Base-by-base conservation (phyloP, 164 flowering plant genomes). In the Cinnamomum chago region DNA sequence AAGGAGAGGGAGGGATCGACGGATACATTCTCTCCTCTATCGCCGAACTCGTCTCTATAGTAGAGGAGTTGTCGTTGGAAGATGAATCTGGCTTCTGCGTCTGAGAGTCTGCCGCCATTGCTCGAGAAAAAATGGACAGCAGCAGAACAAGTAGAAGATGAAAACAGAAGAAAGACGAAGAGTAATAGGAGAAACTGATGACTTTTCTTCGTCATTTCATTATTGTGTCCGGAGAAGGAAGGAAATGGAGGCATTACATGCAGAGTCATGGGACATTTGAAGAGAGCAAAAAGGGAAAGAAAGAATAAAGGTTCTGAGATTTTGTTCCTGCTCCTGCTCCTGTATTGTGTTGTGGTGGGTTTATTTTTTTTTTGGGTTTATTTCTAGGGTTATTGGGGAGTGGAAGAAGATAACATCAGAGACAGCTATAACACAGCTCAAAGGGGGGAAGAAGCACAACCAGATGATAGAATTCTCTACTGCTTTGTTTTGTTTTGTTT, bases 21-120 rank as follows among this genome's bases (percentile, higher is more conserved):
- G 0, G 82, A 75, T 6, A 87, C 88, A 0, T 81, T 75, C 79
- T 89, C 92, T 7, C 90, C 92, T 52, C 90, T 47, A 77, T 91
- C 92, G 11, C 88, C 90, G 62, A 82, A 84, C 83, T 88, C 90
- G 67, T 90, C 97, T 40, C 86, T 74, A 88, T 89, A 88, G 84
- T 88, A 90, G 22, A 91, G 86, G 1, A 97, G 79, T 10, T 88
- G 89, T 33, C 65, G 76, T 6, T 20, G 60, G 60, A 14, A 15
- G 77, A 91, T 89, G 83, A 73, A 88, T n/a, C 50, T 58, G 24
- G 83, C 89, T 64, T 90, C 88, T 10, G 84, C 85, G 69, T 86
- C 90, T 27, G 86, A 79, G 71, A 93, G 89, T 6, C 73, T 67
- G 50, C 14, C 65, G 2, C 85, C 89, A 18, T 3, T 40, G 65